Evolutionary conservation across 164 flowering plant species (phyloP).

Genomic region (Liquidambar formosana): DNA sequence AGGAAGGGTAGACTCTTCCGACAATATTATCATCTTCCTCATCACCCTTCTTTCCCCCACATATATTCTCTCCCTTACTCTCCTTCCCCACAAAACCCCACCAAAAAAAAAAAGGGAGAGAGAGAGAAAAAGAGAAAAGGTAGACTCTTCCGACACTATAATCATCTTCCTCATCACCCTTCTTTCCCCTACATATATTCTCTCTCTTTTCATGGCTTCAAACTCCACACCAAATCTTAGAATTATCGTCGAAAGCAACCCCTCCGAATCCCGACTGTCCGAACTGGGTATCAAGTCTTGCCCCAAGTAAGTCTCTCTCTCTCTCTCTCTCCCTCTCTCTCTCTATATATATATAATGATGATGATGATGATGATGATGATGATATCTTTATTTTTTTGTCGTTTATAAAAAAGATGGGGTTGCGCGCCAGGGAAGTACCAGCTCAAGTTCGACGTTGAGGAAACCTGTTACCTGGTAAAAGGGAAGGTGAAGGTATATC

Average conservation of each 20-base stretch:
- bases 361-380: too few relatives aligned
- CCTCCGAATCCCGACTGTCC: slow-evolving; percentile 51
- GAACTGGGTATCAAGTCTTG: slow-evolving; percentile 79
- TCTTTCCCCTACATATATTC: not conserved
- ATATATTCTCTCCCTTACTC: too few relatives aligned
- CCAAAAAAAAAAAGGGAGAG: too few relatives aligned
- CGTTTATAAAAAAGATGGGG: slow-evolving; percentile 67
- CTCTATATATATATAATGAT: too few relatives aligned
- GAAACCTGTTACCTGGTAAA: slow-evolving; percentile 79
- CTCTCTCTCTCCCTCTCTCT: slow-evolving; percentile 8
- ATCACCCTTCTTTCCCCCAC: not conserved
- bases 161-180: too few relatives aligned
- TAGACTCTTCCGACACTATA: too few relatives aligned
- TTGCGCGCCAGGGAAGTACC: slow-evolving; percentile 81
- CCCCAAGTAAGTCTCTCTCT: slow-evolving; percentile 70
- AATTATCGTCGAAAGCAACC: slow-evolving; percentile 67
- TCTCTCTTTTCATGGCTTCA: slow-evolving; percentile 17
- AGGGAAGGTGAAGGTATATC: slow-evolving; percentile 76
- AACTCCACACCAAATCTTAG: slow-evolving; percentile 29
- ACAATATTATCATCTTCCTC: too few relatives aligned
- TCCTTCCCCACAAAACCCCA: too few relatives aligned
- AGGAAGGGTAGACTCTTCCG: too few relatives aligned
- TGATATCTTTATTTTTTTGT: too few relatives aligned
- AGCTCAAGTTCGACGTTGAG: slow-evolving; percentile 78
- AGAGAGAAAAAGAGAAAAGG: not conserved